These are phyloP conservation scores for Paxillus ammoniavirescens DNA, from an alignment of 768 basidiomycete genomes.

Conservation along the genomic window DNA sequence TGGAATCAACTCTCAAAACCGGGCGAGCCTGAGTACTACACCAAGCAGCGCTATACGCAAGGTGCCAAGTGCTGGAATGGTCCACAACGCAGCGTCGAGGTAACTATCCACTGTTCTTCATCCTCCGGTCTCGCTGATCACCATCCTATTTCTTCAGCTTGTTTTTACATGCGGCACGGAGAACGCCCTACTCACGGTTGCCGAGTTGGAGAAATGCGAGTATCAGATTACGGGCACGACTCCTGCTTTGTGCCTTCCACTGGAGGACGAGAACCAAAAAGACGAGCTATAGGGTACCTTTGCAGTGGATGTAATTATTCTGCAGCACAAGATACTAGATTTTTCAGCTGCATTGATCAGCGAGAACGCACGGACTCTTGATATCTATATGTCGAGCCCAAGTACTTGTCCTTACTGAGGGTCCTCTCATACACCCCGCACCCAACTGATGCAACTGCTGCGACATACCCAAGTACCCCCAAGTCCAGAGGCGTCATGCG, in stretches of 20 bases:
- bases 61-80: conserved; percentile 98
- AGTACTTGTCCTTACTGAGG: too few species aligned
- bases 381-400: too few species aligned
- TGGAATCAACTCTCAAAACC: conserved; percentile 68
- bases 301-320: conserved; percentile 1
- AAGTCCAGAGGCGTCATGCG: too few species aligned
- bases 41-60: conserved; percentile 75
- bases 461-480: too few species aligned
- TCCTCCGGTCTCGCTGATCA: conserved; percentile 2
- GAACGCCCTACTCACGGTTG: conserved; percentile 73
- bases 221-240: conserved; percentile 84
- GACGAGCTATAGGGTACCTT: conserved; percentile 26
- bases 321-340: background rate
- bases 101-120: conserved; percentile 31
- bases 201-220: conserved; percentile 95
- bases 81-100: conserved; percentile 81
- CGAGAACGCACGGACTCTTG: background rate
- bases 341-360: background rate
- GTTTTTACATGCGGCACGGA: conserved; percentile 82
- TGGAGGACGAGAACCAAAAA: conserved; percentile 33
- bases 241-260: conserved; percentile 72
- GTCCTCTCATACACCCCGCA: too few species aligned
- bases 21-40: conserved; percentile 74
- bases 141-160: conserved; percentile 45
- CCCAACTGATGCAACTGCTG: too few species aligned